Evolutionary conservation across 257 asterid genomes (phyloP), one percentile per base, ranked within the genome.

Genomic region (Solanum appendiculatum): DNA sequence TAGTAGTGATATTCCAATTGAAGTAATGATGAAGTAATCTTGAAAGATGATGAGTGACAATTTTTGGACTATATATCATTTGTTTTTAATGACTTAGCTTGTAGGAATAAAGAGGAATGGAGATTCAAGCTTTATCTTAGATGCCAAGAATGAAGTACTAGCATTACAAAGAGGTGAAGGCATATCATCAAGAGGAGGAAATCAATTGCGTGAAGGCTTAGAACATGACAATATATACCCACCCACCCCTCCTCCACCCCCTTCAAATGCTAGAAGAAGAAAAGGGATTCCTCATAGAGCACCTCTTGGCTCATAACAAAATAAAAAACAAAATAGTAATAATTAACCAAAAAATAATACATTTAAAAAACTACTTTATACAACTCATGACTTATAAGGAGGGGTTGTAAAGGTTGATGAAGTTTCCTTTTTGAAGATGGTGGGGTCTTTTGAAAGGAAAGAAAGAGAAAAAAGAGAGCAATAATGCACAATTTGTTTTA

Each of bases 251-350:
- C 94, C 98, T 74, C 91, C 95, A 11, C 94, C 95, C 51, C 90
- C 95, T 88, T 93, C 98, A 16, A 90, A 14, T 87, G 89, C 95
- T 91, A 95, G 99, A 89, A 94, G 99, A 93, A 95, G 99, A 91
- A 97, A 97, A 85, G 99, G 99, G 85, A 93, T 96, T 86, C 99
- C 99, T 74, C 99, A 91, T 86, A 93, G 99, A 90, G 99, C 99
- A 36, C 99, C 99, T 56, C 93, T 97, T 90, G 91, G 94, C 74
- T 94, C 98, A 86, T 94, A 90, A 92, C 86, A 11, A 5, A 23
- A 10, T 39, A n/a, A 25, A 44, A 88, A 33, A 23, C n/a, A n/a
- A n/a, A n/a, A n/a, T n/a, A n/a, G n/a, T 70, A 39, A 36, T 15
- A 42, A 70, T 16, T 18, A 44, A 72, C 21, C 81, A 58, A 27